phyloP scores from a whole-genome alignment of 1,284 basidiomycete species.

The Cryptococcus hybrid region DNA sequence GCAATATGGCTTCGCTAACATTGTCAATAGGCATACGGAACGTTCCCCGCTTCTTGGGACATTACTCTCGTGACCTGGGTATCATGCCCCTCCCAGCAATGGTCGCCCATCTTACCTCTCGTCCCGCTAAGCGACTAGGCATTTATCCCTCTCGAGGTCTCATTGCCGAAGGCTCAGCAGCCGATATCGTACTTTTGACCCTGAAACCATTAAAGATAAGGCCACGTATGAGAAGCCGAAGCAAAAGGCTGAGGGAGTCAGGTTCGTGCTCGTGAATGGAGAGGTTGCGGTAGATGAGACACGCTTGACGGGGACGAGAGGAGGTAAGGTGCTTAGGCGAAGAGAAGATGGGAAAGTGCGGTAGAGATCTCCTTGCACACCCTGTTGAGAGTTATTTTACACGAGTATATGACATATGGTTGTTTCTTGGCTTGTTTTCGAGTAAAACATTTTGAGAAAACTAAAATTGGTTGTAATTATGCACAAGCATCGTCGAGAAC shows the following conservation, averaged over 20 bases:
- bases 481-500: too few relatives aligned
- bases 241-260: constrained; percentile 25
- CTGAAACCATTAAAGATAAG: constrained; percentile 29
- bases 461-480: too few relatives aligned
- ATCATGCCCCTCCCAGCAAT: constrained; percentile 31
- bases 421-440: neutral
- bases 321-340: constrained; percentile 45
- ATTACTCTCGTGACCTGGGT: constrained; percentile 37
- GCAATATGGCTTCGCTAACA: neutral
- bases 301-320: constrained; percentile 26
- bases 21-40: constrained; percentile 34
- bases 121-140: constrained; percentile 42
- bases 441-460: neutral
- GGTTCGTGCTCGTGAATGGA: constrained; percentile 46
- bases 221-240: constrained; percentile 38
- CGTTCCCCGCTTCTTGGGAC: constrained; percentile 38
- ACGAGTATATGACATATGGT: neutral
- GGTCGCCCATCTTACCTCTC: constrained; percentile 45
- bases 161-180: constrained; percentile 32
- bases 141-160: constrained; percentile 40
- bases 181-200: constrained; percentile 47
- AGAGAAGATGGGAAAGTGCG: constrained; percentile 47
- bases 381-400: neutral
- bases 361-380: neutral
- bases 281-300: constrained; percentile 37